Evolutionary conservation across 1,139 yeast species (phyloP), one percentile per base, ranked within the genome.

Genomic region (Starmera stellimalicola): DNA sequence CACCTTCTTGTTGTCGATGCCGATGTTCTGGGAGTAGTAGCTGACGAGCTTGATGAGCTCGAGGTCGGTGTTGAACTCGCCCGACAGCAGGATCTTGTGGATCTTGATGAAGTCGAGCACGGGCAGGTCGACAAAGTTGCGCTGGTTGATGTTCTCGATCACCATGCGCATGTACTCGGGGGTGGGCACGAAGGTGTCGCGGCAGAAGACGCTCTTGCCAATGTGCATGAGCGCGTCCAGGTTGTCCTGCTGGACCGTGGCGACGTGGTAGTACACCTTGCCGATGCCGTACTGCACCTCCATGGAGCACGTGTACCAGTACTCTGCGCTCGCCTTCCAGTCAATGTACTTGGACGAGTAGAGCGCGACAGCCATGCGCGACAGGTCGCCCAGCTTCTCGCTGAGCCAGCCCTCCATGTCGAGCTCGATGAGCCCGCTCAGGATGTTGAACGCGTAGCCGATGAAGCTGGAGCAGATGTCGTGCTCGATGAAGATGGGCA

Each of bases 101-200:
- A 74, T 73, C 47, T 75, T 75, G 33, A 75, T 75, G 47, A 75
- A 76, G 47, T 77, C 83, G 45, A 76, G 72, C 44, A 73, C 73
- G 15, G 74, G 72, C 35, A 73, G 59, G 39, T 60, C 66, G 22
- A 58, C 62, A 38, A 49, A 80, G 60, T 61, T 80, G 47, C 88
- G 62, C 52, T 77, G 88, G 31, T 81, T 79, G 42, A 80, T 81
- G 48, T 80, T 80, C 46, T 80, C 91, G 37, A 81, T 82, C 23
- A 81, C 87, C 56, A 80, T 64, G 45, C 80, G 66, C 53, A 81
- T 65, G 50, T 81, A 81, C 47, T 79, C 87, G 37, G 73, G 77
- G 4, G 91, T 79, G 20, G 93, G 93, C 6, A 79, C 85, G 56
- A 81, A 81, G 7, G 88, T 85, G 52, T 81, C 91, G 40, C 81